Conservation (phyloP, 2,329 filamentous ascomycete species). For the Xylaria sp. region DNA sequence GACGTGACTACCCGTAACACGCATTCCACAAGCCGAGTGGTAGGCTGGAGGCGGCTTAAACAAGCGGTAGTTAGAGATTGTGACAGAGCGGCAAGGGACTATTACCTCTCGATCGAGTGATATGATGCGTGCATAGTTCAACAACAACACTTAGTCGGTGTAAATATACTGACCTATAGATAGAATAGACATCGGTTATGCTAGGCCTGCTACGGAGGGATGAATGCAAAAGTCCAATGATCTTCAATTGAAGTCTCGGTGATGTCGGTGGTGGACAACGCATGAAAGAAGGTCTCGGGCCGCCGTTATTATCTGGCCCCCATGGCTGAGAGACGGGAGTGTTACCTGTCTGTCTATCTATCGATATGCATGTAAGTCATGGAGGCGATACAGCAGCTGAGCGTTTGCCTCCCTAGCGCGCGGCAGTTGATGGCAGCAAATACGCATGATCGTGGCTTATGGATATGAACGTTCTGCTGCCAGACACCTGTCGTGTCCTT, state of each 20-base stretch:
- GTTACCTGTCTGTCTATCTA: constrained; percentile 3
- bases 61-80: constrained; percentile 23
- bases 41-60: constrained; percentile 22
- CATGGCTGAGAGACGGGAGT: constrained; percentile 5
- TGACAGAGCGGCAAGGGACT: constrained; percentile 7
- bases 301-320: constrained; percentile 7
- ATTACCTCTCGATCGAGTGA: constrained; percentile 12
- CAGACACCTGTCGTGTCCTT: constrained; percentile 36
- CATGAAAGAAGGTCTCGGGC: constrained; percentile 18
- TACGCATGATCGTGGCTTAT: constrained; percentile 22
- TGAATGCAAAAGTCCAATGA: neutral
- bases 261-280: constrained; percentile 18
- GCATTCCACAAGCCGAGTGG: constrained; percentile 17
- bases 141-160: neutral
- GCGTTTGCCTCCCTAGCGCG: constrained; percentile 30
- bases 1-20: constrained; percentile 23
- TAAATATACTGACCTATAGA: constrained; percentile 6
- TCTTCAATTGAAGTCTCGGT: constrained; percentile 9
- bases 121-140: constrained; percentile 15
- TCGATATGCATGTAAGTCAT: constrained; percentile 20
- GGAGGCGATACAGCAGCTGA: constrained; percentile 29
- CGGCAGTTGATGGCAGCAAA: constrained; percentile 24
- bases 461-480: constrained; percentile 32
- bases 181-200: neutral
- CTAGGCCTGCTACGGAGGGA: neutral